Evolutionary conservation across 2,329 filamentous ascomycete species (phyloP).

Genomic region (Aspergillus luchuensis): DNA sequence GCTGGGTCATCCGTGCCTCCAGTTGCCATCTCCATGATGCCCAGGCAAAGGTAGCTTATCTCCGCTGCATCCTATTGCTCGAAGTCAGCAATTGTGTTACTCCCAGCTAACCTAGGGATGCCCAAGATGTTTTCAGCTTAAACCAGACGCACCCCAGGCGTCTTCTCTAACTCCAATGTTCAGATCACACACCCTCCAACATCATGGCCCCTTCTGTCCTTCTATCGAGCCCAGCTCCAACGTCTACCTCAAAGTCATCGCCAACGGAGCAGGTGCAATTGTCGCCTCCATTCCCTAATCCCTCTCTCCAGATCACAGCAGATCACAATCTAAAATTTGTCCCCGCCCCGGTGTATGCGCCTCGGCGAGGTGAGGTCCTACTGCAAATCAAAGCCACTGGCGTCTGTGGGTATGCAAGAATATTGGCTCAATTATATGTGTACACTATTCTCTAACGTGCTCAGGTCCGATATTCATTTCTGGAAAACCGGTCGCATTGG

Average conservation of each 20-base stretch:
- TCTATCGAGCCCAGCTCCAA: neutral
- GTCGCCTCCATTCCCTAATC: slow-evolving; percentile 45
- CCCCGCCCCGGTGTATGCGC: slow-evolving; percentile 60
- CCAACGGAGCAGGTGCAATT: neutral
- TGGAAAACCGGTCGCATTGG: slow-evolving; percentile 68
- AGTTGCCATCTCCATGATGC: neutral
- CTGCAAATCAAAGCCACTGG: slow-evolving; percentile 65
- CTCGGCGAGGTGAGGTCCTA: slow-evolving; percentile 57
- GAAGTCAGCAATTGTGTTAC: too few species aligned
- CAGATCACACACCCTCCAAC: neutral
- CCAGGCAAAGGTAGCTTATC: neutral
- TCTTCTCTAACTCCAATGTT: too few species aligned
- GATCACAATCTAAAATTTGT: slow-evolving; percentile 61
- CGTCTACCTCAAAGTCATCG: neutral
- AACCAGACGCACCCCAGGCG: neutral
- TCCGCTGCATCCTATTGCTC: neutral
- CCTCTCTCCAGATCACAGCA: slow-evolving; percentile 61
- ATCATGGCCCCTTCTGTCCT: slow-evolving; percentile 12
- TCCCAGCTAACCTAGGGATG: neutral
- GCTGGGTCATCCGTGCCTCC: neutral
- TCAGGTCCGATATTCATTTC: slow-evolving; percentile 67
- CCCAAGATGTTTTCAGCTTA: neutral
- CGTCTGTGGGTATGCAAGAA: slow-evolving; percentile 58
- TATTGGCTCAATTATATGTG: neutral
- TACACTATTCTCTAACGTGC: neutral